These are phyloP conservation scores for Neophaeococcomyces aloes DNA, from an alignment of 2,329 filamentous ascomycete genomes.

Conservation along the genomic window DNA sequence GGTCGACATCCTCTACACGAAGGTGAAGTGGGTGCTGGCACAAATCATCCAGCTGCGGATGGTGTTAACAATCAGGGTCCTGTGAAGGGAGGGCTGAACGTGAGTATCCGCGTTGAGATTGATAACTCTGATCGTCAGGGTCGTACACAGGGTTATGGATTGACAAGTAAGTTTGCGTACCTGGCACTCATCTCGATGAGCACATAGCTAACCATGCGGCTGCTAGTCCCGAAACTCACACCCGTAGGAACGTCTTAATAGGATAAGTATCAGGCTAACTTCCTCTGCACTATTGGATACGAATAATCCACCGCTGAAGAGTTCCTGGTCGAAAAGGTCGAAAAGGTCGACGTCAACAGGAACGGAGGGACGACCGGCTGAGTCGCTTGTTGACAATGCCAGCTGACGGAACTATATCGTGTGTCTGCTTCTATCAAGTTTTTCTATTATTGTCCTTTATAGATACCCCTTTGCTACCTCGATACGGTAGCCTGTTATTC, in stretches of 20 bases:
- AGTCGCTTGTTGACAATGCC: no score
- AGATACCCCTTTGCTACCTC: no score
- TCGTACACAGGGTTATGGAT: constrained; percentile 38
- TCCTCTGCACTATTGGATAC: no score
- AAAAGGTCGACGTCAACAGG: no score
- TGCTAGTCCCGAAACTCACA: constrained; percentile 15
- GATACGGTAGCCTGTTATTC: no score
- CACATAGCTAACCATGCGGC: neutral
- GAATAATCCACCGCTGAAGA: no score
- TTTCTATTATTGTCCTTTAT: no score
- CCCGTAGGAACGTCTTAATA: neutral
- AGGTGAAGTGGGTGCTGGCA: constrained; percentile 71
- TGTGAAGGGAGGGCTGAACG: constrained; percentile 35
- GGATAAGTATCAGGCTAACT: no score
- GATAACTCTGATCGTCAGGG: constrained; percentile 33
- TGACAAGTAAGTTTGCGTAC: constrained; percentile 35
- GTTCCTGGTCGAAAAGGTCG: no score
- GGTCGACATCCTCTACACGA: constrained; percentile 61
- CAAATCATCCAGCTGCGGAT: constrained; percentile 61
- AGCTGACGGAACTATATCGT: no score
- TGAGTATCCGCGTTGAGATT: constrained; percentile 38
- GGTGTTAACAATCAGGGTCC: constrained; percentile 29
- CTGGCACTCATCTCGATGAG: neutral
- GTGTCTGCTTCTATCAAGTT: no score
- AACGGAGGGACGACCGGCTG: no score